These are phyloP conservation scores for Chaetoceros muelleri DNA, from an alignment of 108 stramenopile species.

Conservation along the genomic window DNA sequence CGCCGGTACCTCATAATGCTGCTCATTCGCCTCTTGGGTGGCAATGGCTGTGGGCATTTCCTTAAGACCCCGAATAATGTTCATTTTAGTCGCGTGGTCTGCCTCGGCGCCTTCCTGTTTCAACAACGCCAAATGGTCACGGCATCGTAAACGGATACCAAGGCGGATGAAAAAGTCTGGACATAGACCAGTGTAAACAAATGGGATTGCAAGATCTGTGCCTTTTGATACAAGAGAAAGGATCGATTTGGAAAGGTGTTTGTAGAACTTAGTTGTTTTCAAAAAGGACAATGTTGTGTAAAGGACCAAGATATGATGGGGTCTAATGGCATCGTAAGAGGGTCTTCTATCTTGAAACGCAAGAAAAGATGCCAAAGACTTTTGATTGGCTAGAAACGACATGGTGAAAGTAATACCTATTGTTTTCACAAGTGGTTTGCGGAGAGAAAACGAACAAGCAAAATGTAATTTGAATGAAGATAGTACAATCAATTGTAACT, in stretches of 20 bases:
- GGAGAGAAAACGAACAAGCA: no score
- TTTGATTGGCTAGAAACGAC: not conserved
- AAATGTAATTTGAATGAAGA: no score
- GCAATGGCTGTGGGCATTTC: constrained; percentile 79
- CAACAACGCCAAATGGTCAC: constrained; percentile 34
- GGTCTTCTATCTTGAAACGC: not conserved
- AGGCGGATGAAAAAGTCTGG: constrained; percentile 61
- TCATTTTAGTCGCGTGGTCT: constrained; percentile 37
- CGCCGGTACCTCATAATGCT: constrained; percentile 97
- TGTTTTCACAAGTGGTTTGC: no score
- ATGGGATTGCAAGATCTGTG: constrained; percentile 21
- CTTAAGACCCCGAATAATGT: constrained; percentile 38
- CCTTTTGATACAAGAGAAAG: constrained; percentile 26
- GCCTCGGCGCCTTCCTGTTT: constrained; percentile 14
- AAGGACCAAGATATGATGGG: constrained; percentile 42
- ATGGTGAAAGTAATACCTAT: no score
- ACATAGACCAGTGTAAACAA: constrained; percentile 30
- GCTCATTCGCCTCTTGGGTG: constrained; percentile 83
- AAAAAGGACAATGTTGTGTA: constrained; percentile 25
- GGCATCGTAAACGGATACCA: constrained; percentile 54
- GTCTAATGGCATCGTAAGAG: constrained; percentile 33
- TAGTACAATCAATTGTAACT: no score
- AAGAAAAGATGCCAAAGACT: not conserved
- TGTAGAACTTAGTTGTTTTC: constrained; percentile 21
- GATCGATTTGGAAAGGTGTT: constrained; percentile 27